Evolutionary conservation across 352 stramenopile genomes (phyloP).

Genomic region (Phytophthora meadii): DNA sequence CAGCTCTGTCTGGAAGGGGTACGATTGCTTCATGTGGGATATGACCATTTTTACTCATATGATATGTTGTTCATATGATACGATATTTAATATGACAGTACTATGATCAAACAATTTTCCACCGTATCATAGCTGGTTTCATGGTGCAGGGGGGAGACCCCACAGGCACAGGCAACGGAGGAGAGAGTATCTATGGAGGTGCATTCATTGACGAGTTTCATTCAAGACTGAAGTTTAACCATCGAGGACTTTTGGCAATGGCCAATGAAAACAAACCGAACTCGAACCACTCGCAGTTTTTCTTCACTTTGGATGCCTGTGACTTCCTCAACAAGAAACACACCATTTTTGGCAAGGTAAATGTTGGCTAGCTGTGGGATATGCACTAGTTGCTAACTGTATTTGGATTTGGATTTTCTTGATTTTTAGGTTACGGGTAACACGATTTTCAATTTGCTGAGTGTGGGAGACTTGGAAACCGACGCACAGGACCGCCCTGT

Average conservation of each 20-base stretch:
- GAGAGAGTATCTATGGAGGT: constrained; percentile 77
- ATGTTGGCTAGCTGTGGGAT: not conserved
- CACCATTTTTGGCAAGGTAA: constrained; percentile 92
- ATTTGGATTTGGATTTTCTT: constrained; percentile 49
- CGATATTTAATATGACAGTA: constrained; percentile 62
- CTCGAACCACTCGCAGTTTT: constrained; percentile 96
- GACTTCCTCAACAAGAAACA: constrained; percentile 96
- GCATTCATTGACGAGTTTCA: constrained; percentile 94
- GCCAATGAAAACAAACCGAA: constrained; percentile 89
- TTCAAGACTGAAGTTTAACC: constrained; percentile 95
- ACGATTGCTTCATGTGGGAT: constrained; percentile 6
- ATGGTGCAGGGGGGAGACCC: constrained; percentile 96
- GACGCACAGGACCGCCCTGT: constrained; percentile 84
- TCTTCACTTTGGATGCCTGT: constrained; percentile 96
- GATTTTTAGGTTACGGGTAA: constrained; percentile 90
- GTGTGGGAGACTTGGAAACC: constrained; percentile 90
- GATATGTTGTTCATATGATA: not conserved
- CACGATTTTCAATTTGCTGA: constrained; percentile 98
- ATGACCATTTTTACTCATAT: not conserved
- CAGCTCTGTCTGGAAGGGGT: constrained; percentile 91
- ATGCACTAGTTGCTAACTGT: not conserved
- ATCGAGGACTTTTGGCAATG: constrained; percentile 96
- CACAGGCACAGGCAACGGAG: constrained; percentile 85
- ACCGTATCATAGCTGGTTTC: constrained; percentile 95
- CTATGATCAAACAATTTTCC: constrained; percentile 97